These are phyloP conservation scores for Stemphylium lycopersici DNA, from an alignment of 2,329 filamentous ascomycete species.

Conservation along the genomic window DNA sequence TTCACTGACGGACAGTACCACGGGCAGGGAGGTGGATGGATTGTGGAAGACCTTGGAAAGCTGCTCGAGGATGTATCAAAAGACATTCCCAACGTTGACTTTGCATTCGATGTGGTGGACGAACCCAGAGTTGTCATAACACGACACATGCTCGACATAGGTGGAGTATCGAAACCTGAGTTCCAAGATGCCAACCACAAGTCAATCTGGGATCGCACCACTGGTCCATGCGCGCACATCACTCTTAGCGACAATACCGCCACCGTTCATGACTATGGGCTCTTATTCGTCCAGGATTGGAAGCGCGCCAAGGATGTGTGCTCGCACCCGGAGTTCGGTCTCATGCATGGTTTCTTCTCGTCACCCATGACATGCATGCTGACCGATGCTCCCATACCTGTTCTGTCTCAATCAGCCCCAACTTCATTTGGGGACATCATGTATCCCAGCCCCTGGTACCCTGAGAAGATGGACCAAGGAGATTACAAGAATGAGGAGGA, in stretches of 20 bases:
- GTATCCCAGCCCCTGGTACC: slow-evolving; percentile 59
- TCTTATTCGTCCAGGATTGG: slow-evolving; percentile 11
- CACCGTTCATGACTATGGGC: background rate
- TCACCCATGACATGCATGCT: slow-evolving; percentile 53
- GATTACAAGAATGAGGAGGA: slow-evolving; percentile 53
- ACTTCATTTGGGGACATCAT: slow-evolving; percentile 58
- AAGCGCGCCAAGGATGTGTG: slow-evolving; percentile 14
- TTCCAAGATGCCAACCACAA: slow-evolving; percentile 3
- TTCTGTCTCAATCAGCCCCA: slow-evolving; percentile 54
- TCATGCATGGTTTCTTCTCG: slow-evolving; percentile 55
- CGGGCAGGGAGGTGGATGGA: slow-evolving; percentile 8
- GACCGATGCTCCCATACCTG: slow-evolving; percentile 52
- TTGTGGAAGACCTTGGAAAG: slow-evolving; percentile 3
- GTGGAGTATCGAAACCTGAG: slow-evolving; percentile 2
- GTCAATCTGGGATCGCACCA: slow-evolving; percentile 7
- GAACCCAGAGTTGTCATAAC: slow-evolving; percentile 16
- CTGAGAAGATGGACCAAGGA: slow-evolving; percentile 47
- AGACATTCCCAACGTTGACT: slow-evolving; percentile 13
- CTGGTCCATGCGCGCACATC: background rate
- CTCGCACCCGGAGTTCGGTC: slow-evolving; percentile 44
- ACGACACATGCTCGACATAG: slow-evolving; percentile 5
- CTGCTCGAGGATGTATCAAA: slow-evolving; percentile 4
- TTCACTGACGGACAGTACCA: slow-evolving; percentile 5
- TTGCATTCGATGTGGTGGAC: slow-evolving; percentile 15
- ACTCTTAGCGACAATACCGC: too few species aligned